Evolutionary conservation across 495 filamentous ascomycete species (phyloP), one percentile per base, ranked within the genome.

Genomic region (Patellaria atrata): DNA sequence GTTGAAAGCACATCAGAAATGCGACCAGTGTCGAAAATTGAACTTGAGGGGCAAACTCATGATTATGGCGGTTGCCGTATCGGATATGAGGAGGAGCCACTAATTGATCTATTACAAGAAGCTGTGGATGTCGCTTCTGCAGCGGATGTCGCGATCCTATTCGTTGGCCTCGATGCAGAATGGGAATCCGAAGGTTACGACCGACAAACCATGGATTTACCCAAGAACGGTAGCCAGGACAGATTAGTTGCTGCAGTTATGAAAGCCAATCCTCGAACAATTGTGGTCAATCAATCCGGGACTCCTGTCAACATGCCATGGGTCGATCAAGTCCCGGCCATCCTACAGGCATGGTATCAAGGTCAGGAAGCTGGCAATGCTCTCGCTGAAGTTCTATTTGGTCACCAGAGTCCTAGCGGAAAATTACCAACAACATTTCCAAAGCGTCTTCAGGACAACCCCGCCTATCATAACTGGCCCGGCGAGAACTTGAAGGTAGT

Each of bases 181-280:
- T 91, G 83, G 83, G 83, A 91, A 52, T 82, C 77, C 12, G 84
- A 91, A 51, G 84, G 84, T 15, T 76, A 82, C 41, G 82, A 91
- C 53, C 70, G 82, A n/a, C 67, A 76, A 35, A 72, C 71, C 34
- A 86, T 89, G 81, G 75, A 83, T 43, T 65, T 91, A 7, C 82
- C 82, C 9, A 52, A 49, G 34, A 40, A 52, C 4, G 76, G 76
- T 1, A 74, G 70, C 47, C 80, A 77, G 50, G 80, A 92, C 49
- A 68, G 75, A 18, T 61, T 92, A 17, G 71, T 89, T 46, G 63
- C 70, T 27, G 71, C 70, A 10, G 72, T 89, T 2, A 60, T 80
- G 5, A 59, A 63, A 10, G 81, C 71, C 1, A 85, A 87, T 47
- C 75, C 81, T 5, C 67, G 67, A 22, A 74, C 82, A 2, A 66